A percentile compares a stretch with the other conserved stretches of the same genome.
These are phyloP conservation scores for Smithsoniella earleae DNA, from an alignment of 163 green algal species.

Conservation along the genomic window DNA sequence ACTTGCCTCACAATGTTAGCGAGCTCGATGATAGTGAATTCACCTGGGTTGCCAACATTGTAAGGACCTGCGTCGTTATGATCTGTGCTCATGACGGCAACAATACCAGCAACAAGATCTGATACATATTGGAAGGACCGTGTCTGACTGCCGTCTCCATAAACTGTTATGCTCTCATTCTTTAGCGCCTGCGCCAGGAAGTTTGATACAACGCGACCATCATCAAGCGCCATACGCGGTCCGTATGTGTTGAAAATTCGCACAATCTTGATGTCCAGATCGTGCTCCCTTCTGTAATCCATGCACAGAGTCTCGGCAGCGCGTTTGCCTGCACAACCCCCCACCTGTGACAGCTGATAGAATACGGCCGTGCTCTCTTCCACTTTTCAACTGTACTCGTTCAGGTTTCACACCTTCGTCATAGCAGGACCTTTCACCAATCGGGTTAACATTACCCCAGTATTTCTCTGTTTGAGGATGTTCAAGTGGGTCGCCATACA, in stretches of 20 bases:
- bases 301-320: constrained; percentile 93
- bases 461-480: constrained; percentile 96
- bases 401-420: constrained; percentile 86
- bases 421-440: constrained; percentile 96
- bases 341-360: no score
- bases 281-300: constrained; percentile 94
- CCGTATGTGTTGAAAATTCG: constrained; percentile 99
- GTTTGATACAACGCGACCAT: constrained; percentile 97
- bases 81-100: constrained; percentile 91
- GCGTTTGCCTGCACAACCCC: constrained; percentile 67
- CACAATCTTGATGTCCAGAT: constrained; percentile 74
- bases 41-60: constrained; percentile 96
- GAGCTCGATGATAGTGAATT: constrained; percentile 99
- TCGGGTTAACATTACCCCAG: constrained; percentile 99
- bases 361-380: no score
- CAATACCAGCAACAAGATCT: constrained; percentile 63
- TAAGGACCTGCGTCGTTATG: constrained; percentile 79
- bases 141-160: constrained; percentile 96
- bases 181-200: constrained; percentile 90
- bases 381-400: no score
- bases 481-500: constrained; percentile 96
- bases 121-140: constrained; percentile 84
- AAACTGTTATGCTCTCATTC: constrained; percentile 85
- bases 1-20: constrained; percentile 81
- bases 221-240: constrained; percentile 95